Evolutionary conservation across 164 flowering plant species (phyloP).

Genomic region (Vitis vinifera): DNA sequence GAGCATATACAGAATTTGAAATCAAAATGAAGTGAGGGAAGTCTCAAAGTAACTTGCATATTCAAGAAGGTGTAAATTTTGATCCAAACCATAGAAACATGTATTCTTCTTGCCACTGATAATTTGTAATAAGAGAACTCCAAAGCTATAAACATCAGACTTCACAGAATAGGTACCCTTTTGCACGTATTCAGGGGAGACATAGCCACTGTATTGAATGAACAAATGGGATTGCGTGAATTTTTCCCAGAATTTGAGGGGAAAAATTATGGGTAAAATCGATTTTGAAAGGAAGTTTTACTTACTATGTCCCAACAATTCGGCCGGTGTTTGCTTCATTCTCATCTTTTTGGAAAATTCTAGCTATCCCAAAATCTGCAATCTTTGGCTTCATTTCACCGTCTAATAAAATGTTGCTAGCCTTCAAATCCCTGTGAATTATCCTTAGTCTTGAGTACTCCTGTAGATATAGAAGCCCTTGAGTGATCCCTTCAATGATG

Average conservation of each 20-base stretch:
- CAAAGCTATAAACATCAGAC: slow-evolving; percentile 41
- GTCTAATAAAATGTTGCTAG: slow-evolving; percentile 36
- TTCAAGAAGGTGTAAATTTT: slow-evolving; percentile 24
- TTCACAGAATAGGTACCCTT: slow-evolving; percentile 33
- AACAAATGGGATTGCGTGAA: too few relatives aligned
- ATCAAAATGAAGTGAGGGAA: neutral
- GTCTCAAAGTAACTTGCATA: slow-evolving; percentile 21
- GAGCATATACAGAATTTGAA: neutral
- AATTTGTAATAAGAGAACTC: slow-evolving; percentile 38
- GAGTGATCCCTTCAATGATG: slow-evolving; percentile 38
- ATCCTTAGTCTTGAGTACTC: slow-evolving; percentile 38
- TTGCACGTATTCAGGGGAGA: slow-evolving; percentile 39
- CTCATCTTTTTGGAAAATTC: slow-evolving; percentile 26
- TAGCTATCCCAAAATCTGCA: slow-evolving; percentile 44
- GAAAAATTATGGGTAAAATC: neutral
- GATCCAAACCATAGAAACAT: slow-evolving; percentile 15
- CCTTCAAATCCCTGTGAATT: slow-evolving; percentile 33
- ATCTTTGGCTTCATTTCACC: slow-evolving; percentile 32
- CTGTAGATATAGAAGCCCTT: slow-evolving; percentile 43
- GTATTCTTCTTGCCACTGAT: slow-evolving; percentile 31
- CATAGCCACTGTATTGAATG: slow-evolving; percentile 30
- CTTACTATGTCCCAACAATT: slow-evolving; percentile 46
- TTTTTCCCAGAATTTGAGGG: too few relatives aligned
- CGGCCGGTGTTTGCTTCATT: slow-evolving; percentile 24
- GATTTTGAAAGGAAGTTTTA: neutral